Percentiles rank a stretch among this genome's conserved stretches.
Evolutionary conservation across 805 yeast genomes (phyloP).

Genomic region (Cyberlindnera mrakii): DNA sequence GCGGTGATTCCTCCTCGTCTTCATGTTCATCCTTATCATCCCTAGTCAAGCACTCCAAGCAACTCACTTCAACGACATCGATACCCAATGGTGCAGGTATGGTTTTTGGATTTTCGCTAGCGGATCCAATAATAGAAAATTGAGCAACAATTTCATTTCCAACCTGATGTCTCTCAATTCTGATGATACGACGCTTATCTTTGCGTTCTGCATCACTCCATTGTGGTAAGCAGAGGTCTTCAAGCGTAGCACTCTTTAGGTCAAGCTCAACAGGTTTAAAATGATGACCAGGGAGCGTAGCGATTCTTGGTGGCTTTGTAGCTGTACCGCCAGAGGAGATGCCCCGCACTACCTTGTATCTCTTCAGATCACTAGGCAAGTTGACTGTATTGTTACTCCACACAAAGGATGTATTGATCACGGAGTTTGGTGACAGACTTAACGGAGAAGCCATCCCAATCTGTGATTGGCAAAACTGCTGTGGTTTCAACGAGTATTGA

Average conservation of each 20-base stretch:
- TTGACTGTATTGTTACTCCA: no score
- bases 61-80: conserved; percentile 54
- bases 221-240: conserved; percentile 42
- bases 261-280: conserved; percentile 42
- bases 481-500: no score
- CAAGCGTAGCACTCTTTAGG: conserved; percentile 38
- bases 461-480: no score
- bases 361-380: background rate
- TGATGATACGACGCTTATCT: conserved; percentile 51
- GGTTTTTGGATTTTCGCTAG: conserved; percentile 39
- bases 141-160: conserved; percentile 40
- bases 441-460: no score
- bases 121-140: conserved; percentile 48
- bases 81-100: conserved; percentile 30
- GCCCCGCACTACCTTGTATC: conserved; percentile 46
- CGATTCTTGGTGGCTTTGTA: conserved; percentile 45
- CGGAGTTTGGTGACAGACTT: no score
- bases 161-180: conserved; percentile 49
- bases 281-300: conserved; percentile 23
- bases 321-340: conserved; percentile 52
- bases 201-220: conserved; percentile 42
- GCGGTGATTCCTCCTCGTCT: conserved; percentile 27
- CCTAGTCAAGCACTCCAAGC: conserved; percentile 40
- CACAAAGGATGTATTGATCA: no score
- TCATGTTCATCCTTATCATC: conserved; percentile 28